Percentiles rank a stretch among this genome's conserved stretches.
phyloP scores from a whole-genome alignment of 768 basidiomycete genomes.

The Boletus rubroflammeus region DNA sequence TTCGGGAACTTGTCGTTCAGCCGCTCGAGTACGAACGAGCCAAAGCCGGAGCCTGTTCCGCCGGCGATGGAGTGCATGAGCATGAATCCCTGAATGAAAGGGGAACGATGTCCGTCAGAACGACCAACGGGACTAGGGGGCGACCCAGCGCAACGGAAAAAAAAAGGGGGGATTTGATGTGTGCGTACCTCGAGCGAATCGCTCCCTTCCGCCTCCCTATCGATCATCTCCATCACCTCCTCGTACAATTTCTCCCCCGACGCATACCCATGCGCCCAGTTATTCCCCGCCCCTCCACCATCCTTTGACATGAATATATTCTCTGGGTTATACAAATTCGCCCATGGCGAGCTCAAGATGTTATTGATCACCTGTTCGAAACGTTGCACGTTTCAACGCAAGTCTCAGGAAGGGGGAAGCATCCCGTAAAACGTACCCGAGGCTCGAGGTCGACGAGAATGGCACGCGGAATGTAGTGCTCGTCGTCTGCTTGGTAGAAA shows the following conservation, averaged over 20 bases:
- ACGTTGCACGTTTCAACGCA: too few relatives aligned
- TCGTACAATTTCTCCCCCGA: slow-evolving; percentile 91
- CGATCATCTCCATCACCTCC: slow-evolving; percentile 98
- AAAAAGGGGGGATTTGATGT: not conserved
- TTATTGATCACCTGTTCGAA: slow-evolving; percentile 99
- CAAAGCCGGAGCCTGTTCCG: slow-evolving; percentile 96
- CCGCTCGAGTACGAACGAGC: slow-evolving; percentile 95
- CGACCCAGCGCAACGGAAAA: not conserved
- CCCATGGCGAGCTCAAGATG: slow-evolving; percentile 84
- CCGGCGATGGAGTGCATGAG: slow-evolving; percentile 98
- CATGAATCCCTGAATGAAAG: slow-evolving; percentile 84
- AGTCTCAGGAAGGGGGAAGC: too few relatives aligned
- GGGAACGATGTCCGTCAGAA: not conserved
- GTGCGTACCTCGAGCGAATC: slow-evolving; percentile 85
- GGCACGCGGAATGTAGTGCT: slow-evolving; percentile 96
- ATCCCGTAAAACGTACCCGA: slow-evolving; percentile 57
- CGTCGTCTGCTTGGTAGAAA: slow-evolving; percentile 99
- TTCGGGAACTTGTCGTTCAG: slow-evolving; percentile 98
- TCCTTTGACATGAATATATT: slow-evolving; percentile 96
- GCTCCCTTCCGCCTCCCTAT: slow-evolving; percentile 95
- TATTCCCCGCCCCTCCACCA: slow-evolving; percentile 98
- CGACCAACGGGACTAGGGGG: not conserved
- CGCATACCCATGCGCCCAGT: slow-evolving; percentile 95
- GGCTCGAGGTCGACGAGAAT: slow-evolving; percentile 97
- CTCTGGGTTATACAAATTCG: slow-evolving; percentile 89